Evolutionary conservation across 2,329 filamentous ascomycete species (phyloP), one percentile per base, ranked within the genome.

Genomic region (Cladosporium sp.): DNA sequence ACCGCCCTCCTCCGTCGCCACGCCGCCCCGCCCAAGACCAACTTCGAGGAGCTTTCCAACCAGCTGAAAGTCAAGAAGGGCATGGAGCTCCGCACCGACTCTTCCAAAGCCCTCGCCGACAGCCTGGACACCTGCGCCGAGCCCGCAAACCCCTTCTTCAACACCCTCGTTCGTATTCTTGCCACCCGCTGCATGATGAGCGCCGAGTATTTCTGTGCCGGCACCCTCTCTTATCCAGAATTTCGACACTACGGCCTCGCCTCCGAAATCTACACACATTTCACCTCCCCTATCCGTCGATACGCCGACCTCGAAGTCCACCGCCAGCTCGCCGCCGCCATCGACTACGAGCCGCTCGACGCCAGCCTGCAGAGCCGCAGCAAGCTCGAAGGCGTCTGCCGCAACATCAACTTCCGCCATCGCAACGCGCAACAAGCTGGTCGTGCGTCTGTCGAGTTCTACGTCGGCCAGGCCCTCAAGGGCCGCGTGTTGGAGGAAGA

Each of bases 111-210:
- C n/a, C 81, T 98, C 11, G 93, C 95, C 48, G 89, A 95, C 70
- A 95, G 89, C 14, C 81, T 98, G 1, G 93, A 98, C 70, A 75
- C 73, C 33, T 98, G 93, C 68, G 78, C 86, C 44, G 91, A 96
- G 65, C 72, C 83, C 0, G 68, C 76, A 9, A 88, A 97, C 63
- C 89, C 92, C 28, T 98, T 96, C 76, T 97, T 98, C 81, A 98
- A 98, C 78, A 98, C 92, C 2, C 83, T 98, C 19, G 86, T 98
- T 61, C 89, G 93, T 67, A 95, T 98, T 72, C 87, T 98, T 76
- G 93, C 93, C 9, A 98, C 93, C 8, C 86, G 93, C 18, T 98
- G 93, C 80, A 98, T 98, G 93, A 95, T 95, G 78, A 93, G 89
- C 50, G 93, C 93, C 57, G 93, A 98, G 72, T 98, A 98, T 74